phyloP scores from a whole-genome alignment of 2,329 filamentous ascomycete genomes.

The Aspergillus ustus region DNA sequence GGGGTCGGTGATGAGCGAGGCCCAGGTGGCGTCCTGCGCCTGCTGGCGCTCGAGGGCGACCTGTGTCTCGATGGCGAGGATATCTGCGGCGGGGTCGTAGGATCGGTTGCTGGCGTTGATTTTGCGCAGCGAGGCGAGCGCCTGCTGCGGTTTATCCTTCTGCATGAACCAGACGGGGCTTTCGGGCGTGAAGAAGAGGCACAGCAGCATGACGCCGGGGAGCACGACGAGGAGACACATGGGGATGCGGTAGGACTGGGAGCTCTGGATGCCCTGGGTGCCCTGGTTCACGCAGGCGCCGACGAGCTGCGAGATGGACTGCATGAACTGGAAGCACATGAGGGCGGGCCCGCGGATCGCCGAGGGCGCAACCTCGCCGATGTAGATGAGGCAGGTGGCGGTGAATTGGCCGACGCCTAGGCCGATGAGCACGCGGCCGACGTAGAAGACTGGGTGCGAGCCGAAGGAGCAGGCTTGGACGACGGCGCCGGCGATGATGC shows the following conservation, averaged over 20 bases:
- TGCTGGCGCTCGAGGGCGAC: constrained; percentile 29
- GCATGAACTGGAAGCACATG: constrained; percentile 37
- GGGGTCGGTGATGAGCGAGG: constrained; percentile 47
- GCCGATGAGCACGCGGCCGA: constrained; percentile 34
- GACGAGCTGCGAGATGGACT: constrained; percentile 35
- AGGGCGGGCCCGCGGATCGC: constrained; percentile 33
- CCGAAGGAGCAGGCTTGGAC: constrained; percentile 30
- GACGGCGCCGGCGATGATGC: constrained; percentile 38
- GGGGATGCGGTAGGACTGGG: constrained; percentile 33
- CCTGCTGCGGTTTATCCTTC: constrained; percentile 33
- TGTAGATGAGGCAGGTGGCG: constrained; percentile 37
- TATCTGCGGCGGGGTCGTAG: constrained; percentile 36
- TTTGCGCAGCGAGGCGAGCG: constrained; percentile 36
- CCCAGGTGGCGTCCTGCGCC: constrained; percentile 43
- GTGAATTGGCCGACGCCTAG: constrained; percentile 39
- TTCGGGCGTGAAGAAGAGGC: constrained; percentile 33
- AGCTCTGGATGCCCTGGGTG: constrained; percentile 28
- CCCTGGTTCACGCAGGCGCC: constrained; percentile 35
- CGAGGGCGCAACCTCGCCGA: constrained; percentile 37
- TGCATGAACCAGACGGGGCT: constrained; percentile 39
- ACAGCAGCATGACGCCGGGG: constrained; percentile 29
- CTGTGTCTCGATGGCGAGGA: constrained; percentile 29
- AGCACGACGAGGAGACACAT: constrained; percentile 33
- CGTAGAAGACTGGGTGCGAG: constrained; percentile 31
- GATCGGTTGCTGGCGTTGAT: constrained; percentile 38